Percentiles rank a stretch among this genome's conserved stretches.
Evolutionary conservation across 495 filamentous ascomycete genomes (phyloP).

Genomic region (Podospora pseudopauciseta): DNA sequence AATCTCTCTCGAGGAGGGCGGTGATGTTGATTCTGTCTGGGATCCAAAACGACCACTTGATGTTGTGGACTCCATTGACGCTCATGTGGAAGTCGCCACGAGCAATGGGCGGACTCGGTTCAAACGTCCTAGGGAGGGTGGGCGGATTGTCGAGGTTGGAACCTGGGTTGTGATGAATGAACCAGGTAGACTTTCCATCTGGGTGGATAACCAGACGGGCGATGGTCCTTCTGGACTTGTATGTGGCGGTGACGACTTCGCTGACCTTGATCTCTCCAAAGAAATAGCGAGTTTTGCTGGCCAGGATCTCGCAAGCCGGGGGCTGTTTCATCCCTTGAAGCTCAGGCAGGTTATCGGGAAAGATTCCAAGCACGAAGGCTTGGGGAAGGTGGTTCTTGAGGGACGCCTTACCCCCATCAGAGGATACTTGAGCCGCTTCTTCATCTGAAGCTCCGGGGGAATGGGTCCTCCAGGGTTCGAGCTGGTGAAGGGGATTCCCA

Average conservation of each 20-base stretch:
- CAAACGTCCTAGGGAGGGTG: slow-evolving; percentile 7
- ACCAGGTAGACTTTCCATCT: slow-evolving; percentile 23
- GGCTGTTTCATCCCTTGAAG: no score
- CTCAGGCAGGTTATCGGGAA: neutral
- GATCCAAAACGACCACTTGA: slow-evolving; percentile 27
- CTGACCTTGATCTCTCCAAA: slow-evolving; percentile 34
- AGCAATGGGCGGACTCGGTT: slow-evolving; percentile 55
- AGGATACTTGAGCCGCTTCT: neutral
- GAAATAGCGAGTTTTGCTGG: slow-evolving; percentile 21
- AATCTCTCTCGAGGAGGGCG: slow-evolving; percentile 12
- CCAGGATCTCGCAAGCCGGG: neutral
- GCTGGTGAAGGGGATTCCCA: slow-evolving; percentile 36
- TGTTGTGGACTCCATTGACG: neutral
- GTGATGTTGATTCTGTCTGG: slow-evolving; percentile 38
- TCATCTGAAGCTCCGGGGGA: neutral
- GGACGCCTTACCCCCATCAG: slow-evolving; percentile 7
- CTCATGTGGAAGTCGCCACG: neutral
- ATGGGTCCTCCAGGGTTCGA: neutral
- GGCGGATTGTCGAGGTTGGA: slow-evolving; percentile 6
- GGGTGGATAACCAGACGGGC: slow-evolving; percentile 33
- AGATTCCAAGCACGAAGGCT: neutral
- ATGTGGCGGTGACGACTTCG: slow-evolving; percentile 34
- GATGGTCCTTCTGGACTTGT: slow-evolving; percentile 27
- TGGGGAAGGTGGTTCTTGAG: slow-evolving; percentile 12
- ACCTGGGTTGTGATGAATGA: slow-evolving; percentile 29